Evolutionary conservation across 768 basidiomycete genomes (phyloP), one percentile per base, ranked within the genome.

Genomic region (Xerocomus potaroensis): DNA sequence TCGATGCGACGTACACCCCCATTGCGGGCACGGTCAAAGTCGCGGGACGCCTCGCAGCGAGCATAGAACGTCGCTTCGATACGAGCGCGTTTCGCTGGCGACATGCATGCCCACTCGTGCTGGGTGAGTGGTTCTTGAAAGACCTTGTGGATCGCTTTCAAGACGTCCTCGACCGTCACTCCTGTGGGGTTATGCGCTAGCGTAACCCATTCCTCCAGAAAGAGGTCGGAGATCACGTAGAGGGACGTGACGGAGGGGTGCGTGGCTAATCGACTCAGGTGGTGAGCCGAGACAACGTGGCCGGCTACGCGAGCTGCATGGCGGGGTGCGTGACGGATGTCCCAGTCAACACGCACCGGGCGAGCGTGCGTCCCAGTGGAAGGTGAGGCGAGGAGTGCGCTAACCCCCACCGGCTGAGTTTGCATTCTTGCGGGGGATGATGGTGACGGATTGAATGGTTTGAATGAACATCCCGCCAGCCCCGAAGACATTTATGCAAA

Each of bases 161-260:
- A 61, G 18, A 82, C 68, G 37, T 83, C 76, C n/a, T 59, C 60
- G 45, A 83, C 57, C 2, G 79, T 81, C 33, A 83, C 72, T 8
- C 75, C 76, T 0, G 57, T 55, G 7, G 68, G 62, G 53, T 74
- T 77, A n/a, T 59, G 53, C 8, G 66, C 69, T 9, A 66, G 51
- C 24, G 77, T 72, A 5, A 60, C 59, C 75, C 77, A 79, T 9
- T 65, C 49, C 38, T 62, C 68, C 9, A 68, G 70, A 18, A 77
- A 68, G 47, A 80, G 56, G 23, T 72, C 78, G 48, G 77, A 81
- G 9, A 64, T 57, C 45, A 83, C 50, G 31, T 57, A 61, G 22
- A 83, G 62, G 18, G 50, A 49, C 26, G 51, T 36, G 27, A 73
- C 57, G 0, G 70, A 61, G 0, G 80, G 80, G 11, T 41, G 34